Evolutionary conservation across 2,329 filamentous ascomycete genomes (phyloP).

Genomic region (Fusarium luffae): DNA sequence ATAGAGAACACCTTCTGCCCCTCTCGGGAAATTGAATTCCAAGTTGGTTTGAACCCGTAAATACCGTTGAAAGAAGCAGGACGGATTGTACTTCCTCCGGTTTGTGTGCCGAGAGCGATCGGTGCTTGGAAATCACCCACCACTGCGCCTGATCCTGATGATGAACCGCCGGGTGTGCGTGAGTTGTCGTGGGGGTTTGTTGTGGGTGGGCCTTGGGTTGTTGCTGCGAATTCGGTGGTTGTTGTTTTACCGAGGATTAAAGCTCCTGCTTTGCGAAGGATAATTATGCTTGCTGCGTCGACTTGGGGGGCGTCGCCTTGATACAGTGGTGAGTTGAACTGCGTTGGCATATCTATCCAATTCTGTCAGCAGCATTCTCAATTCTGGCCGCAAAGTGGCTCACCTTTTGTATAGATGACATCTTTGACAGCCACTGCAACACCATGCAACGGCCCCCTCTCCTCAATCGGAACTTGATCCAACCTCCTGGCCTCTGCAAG

Average conservation of each 20-base stretch:
- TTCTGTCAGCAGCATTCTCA: too few relatives aligned
- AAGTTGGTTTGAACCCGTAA: constrained; percentile 37
- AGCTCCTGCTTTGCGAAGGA: constrained; percentile 65
- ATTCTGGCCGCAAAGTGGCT: too few relatives aligned
- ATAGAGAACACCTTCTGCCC: constrained; percentile 14
- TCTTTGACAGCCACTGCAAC: constrained; percentile 27
- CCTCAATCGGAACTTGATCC: neutral
- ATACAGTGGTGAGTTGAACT: constrained; percentile 66
- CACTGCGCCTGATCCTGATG: constrained; percentile 70
- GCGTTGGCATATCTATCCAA: constrained; percentile 62
- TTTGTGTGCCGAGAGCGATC: constrained; percentile 70
- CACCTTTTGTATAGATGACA: constrained; percentile 27
- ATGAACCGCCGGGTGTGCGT: constrained; percentile 73
- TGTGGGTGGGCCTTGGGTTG: constrained; percentile 60
- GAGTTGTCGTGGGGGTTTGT: constrained; percentile 70
- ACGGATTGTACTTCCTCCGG: constrained; percentile 68
- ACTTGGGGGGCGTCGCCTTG: constrained; percentile 54
- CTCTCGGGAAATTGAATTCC: constrained; percentile 23
- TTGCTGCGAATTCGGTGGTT: constrained; percentile 67
- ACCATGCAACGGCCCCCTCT: constrained; percentile 14
- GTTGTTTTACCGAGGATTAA: constrained; percentile 56
- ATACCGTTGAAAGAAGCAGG: constrained; percentile 71
- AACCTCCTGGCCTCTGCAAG: constrained; percentile 6
- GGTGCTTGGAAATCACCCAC: constrained; percentile 71
- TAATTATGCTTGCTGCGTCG: constrained; percentile 64